phyloP scores from a whole-genome alignment of 306 rosid genomes.

The Inga laurina region DNA sequence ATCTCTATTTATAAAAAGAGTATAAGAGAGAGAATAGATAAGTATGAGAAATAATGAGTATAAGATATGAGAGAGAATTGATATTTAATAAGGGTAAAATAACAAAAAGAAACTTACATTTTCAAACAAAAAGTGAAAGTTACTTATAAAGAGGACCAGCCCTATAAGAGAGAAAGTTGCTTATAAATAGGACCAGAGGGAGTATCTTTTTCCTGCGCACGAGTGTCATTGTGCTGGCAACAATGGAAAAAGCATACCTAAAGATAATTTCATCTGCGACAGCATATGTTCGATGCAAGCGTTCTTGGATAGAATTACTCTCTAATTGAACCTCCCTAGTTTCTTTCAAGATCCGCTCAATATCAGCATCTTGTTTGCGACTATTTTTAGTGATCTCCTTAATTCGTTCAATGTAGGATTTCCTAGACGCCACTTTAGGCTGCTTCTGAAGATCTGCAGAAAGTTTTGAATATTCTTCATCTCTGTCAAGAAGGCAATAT shows the following conservation, averaged over 20 bases:
- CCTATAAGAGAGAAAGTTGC: no score
- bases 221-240: slow-evolving; percentile 5
- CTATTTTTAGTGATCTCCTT: slow-evolving; percentile 86
- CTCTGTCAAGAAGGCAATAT: slow-evolving; percentile 35
- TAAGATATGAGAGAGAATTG: no score
- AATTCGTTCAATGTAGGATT: slow-evolving; percentile 69
- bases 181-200: no score
- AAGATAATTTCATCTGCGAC: slow-evolving; percentile 81
- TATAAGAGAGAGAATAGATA: no score
- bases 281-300: slow-evolving; percentile 81
- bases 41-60: no score
- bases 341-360: slow-evolving; percentile 74
- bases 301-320: slow-evolving; percentile 83
- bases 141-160: no score
- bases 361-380: slow-evolving; percentile 82
- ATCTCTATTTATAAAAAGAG: no score
- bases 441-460: slow-evolving; percentile 43
- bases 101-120: no score
- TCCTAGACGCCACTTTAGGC: slow-evolving; percentile 53
- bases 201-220: not conserved
- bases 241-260: slow-evolving; percentile 54
- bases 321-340: slow-evolving; percentile 90
- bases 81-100: no score
- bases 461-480: slow-evolving; percentile 46
- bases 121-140: no score